A percentile compares a stretch with the other conserved stretches of the same genome.
Evolutionary conservation across 495 filamentous ascomycete species (phyloP).

Genomic region (Neurospora sublineolata): DNA sequence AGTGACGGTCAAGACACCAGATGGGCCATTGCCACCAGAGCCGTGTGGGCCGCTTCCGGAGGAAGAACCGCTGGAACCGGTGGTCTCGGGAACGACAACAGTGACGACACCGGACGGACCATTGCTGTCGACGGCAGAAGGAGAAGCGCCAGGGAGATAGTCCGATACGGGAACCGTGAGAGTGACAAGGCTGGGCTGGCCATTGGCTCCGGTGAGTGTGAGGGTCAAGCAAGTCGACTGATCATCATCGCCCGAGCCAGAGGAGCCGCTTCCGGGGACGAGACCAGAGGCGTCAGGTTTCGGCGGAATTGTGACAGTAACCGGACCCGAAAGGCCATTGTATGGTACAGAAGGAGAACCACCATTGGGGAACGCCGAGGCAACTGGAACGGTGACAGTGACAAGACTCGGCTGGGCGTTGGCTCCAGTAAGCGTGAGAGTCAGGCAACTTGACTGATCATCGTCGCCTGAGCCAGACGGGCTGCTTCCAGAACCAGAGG

Average conservation of each 20-base stretch:
- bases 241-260: neutral
- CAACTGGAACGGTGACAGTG: neutral
- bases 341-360: neutral
- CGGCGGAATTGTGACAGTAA: neutral
- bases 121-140: neutral
- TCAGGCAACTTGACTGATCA: neutral
- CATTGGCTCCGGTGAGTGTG: neutral
- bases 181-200: neutral
- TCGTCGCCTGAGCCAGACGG: neutral
- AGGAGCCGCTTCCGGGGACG: neutral
- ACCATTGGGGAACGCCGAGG: neutral
- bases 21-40: neutral
- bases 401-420: neutral
- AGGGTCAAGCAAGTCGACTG: constrained; percentile 2
- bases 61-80: neutral
- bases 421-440: neutral
- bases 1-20: constrained; percentile 4
- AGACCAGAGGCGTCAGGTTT: neutral
- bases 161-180: neutral
- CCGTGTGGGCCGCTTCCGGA: neutral
- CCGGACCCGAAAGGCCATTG: neutral
- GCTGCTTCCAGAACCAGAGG: neutral
- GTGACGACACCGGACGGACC: neutral
- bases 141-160: neutral
- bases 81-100: neutral